These are phyloP conservation scores for Didymella exigua DNA, from an alignment of 2,329 filamentous ascomycete species.

Conservation along the genomic window DNA sequence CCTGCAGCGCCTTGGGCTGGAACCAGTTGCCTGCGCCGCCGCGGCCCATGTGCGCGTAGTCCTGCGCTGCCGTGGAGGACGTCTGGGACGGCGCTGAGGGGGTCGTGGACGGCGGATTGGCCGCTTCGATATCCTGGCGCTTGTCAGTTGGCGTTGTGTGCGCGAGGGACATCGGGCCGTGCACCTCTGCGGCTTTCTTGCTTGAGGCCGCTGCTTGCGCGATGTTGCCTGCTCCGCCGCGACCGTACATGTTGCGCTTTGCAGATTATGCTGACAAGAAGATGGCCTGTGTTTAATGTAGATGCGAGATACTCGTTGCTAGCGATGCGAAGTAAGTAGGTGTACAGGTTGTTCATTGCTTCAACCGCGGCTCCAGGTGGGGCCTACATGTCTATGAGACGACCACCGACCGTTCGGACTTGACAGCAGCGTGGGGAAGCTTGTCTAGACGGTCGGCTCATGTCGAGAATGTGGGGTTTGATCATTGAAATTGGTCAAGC, in stretches of 20 bases:
- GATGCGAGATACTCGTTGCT: not conserved
- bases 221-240: conserved; percentile 56
- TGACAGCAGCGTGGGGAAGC: conserved; percentile 35
- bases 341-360: not conserved
- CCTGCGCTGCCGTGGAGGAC: conserved; percentile 32
- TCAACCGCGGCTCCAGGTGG: conserved; percentile 23
- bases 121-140: conserved; percentile 49
- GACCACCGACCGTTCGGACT: conserved; percentile 14
- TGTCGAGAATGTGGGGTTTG: conserved; percentile 28
- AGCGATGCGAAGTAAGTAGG: not conserved
- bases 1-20: conserved; percentile 47
- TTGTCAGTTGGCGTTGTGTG: not conserved
- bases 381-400: conserved; percentile 3
- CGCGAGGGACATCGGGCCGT: not conserved
- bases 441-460: conserved; percentile 21
- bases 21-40: conserved; percentile 57
- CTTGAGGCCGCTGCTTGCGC: conserved; percentile 42
- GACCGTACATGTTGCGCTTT: conserved; percentile 44
- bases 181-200: conserved; percentile 40
- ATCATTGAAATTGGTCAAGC: conserved; percentile 34
- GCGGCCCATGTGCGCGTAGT: conserved; percentile 53
- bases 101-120: conserved; percentile 29
- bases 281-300: not conserved
- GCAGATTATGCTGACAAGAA: not conserved
- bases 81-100: conserved; percentile 19